A percentile compares a stretch with the other conserved stretches of the same genome.
phyloP scores from a whole-genome alignment of 2,329 filamentous ascomycete species.

The Bipolaris bicolor region DNA sequence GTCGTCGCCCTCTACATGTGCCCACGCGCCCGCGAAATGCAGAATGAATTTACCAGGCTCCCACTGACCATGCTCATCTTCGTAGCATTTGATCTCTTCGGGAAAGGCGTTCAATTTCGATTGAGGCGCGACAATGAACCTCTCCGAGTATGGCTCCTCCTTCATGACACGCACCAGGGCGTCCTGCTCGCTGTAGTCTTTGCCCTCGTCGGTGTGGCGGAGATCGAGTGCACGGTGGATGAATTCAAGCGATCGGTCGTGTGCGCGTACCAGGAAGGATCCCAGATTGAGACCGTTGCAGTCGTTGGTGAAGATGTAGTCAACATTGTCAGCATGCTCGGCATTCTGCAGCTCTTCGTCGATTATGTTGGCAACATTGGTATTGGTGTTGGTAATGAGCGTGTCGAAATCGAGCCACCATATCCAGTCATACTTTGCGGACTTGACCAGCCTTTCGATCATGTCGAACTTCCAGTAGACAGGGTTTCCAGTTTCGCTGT shows the following conservation, averaged over 20 bases:
- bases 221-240: slow-evolving; percentile 39
- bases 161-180: slow-evolving; percentile 45
- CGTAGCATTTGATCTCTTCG: slow-evolving; percentile 49
- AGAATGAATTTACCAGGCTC: slow-evolving; percentile 46
- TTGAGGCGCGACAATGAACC: slow-evolving; percentile 44
- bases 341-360: slow-evolving; percentile 40
- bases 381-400: slow-evolving; percentile 49
- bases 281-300: slow-evolving; percentile 51
- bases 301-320: slow-evolving; percentile 49
- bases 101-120: slow-evolving; percentile 51
- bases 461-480: slow-evolving; percentile 51
- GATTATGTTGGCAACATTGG: slow-evolving; percentile 47
- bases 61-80: slow-evolving; percentile 39
- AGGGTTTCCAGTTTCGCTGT: slow-evolving; percentile 33
- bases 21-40: slow-evolving; percentile 54
- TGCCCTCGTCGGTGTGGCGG: slow-evolving; percentile 30
- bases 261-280: slow-evolving; percentile 47
- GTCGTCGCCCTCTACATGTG: slow-evolving; percentile 48
- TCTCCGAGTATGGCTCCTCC: slow-evolving; percentile 28
- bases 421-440: slow-evolving; percentile 49
- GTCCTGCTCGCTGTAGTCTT: slow-evolving; percentile 47
- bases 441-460: slow-evolving; percentile 44
- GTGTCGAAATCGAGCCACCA: slow-evolving; percentile 54
- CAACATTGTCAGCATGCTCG: slow-evolving; percentile 41
- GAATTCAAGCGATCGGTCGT: slow-evolving; percentile 45